A percentile compares a stretch with the other conserved stretches of the same genome.
Conservation (phyloP, 2,329 filamentous ascomycete species). For the Balansia obtecta region DNA sequence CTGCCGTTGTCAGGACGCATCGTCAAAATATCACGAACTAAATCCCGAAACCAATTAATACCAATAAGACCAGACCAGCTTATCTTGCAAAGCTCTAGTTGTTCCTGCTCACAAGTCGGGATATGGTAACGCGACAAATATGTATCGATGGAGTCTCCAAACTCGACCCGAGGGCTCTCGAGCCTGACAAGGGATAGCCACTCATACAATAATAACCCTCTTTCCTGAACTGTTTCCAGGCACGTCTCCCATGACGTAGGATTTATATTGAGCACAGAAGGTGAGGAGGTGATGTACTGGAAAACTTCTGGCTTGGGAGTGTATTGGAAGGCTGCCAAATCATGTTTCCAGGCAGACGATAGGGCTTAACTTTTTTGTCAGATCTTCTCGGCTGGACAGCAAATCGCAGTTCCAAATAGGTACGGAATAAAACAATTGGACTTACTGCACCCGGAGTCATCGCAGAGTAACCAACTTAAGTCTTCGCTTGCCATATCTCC, state of each 20-base stretch:
- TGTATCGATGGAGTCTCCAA: constrained; percentile 48
- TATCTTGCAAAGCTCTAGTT: constrained; percentile 30
- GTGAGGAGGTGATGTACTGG: constrained; percentile 10
- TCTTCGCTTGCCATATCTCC: constrained; percentile 60
- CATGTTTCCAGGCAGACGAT: background rate
- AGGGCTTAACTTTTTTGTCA: constrained; percentile 2
- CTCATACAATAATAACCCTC: constrained; percentile 54
- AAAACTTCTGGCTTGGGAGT: constrained; percentile 17
- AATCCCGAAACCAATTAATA: constrained; percentile 36
- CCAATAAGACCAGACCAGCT: constrained; percentile 49
- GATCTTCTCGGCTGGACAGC: background rate
- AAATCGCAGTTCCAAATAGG: no score
- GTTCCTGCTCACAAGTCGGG: constrained; percentile 17
- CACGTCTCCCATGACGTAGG: constrained; percentile 21
- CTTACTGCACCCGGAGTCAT: constrained; percentile 30
- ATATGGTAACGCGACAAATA: constrained; percentile 54
- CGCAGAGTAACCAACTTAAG: constrained; percentile 67
- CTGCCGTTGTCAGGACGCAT: constrained; percentile 26
- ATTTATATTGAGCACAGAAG: constrained; percentile 15
- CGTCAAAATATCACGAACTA: constrained; percentile 33
- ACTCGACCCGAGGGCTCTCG: constrained; percentile 48
- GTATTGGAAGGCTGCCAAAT: constrained; percentile 14
- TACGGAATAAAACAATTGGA: background rate
- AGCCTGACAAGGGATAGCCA: constrained; percentile 61
- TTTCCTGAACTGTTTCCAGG: constrained; percentile 46